Evolutionary conservation across 495 filamentous ascomycete species (phyloP).

Genomic region (Oidiodendron maius): DNA sequence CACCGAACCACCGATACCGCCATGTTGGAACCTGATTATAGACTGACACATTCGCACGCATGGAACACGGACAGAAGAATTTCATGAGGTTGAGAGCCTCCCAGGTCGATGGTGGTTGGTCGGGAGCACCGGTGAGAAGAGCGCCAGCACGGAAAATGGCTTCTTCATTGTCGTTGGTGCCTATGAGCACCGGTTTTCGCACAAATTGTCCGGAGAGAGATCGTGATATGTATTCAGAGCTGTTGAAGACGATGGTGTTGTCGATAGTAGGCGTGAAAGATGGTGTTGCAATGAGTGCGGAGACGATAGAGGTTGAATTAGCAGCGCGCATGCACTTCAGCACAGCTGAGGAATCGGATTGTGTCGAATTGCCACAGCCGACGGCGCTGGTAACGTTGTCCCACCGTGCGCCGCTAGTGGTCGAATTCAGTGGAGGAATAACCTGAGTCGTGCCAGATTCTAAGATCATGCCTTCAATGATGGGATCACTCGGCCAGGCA

Average conservation of each 20-base stretch:
- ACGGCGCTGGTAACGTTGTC: slow-evolving; percentile 34
- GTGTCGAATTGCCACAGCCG: slow-evolving; percentile 34
- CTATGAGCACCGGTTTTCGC: slow-evolving; percentile 35
- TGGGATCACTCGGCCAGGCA: slow-evolving; percentile 39
- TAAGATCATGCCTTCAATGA: slow-evolving; percentile 40
- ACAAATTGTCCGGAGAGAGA: too few relatives aligned
- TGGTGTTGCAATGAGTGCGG: slow-evolving; percentile 29
- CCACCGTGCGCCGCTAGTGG: slow-evolving; percentile 30
- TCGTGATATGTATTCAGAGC: slow-evolving; percentile 34
- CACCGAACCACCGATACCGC: slow-evolving; percentile 46
- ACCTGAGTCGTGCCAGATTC: slow-evolving; percentile 48
- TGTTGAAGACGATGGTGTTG: slow-evolving; percentile 44
- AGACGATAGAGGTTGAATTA: slow-evolving; percentile 26
- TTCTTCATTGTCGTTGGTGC: slow-evolving; percentile 40
- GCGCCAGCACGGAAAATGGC: slow-evolving; percentile 30
- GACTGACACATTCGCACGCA: slow-evolving; percentile 26
- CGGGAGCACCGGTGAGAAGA: slow-evolving; percentile 10
- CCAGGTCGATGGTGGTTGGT: slow-evolving; percentile 24
- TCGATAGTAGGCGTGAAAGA: slow-evolving; percentile 44
- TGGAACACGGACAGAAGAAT: slow-evolving; percentile 38
- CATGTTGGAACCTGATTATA: slow-evolving; percentile 35
- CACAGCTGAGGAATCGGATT: slow-evolving; percentile 30
- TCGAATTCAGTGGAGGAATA: slow-evolving; percentile 34
- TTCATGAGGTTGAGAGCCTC: slow-evolving; percentile 28
- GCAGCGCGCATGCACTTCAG: slow-evolving; percentile 40